These are phyloP conservation scores for Lichtheimia ramosa DNA, from an alignment of 371 early-diverging fungal genomes.

Conservation along the genomic window DNA sequence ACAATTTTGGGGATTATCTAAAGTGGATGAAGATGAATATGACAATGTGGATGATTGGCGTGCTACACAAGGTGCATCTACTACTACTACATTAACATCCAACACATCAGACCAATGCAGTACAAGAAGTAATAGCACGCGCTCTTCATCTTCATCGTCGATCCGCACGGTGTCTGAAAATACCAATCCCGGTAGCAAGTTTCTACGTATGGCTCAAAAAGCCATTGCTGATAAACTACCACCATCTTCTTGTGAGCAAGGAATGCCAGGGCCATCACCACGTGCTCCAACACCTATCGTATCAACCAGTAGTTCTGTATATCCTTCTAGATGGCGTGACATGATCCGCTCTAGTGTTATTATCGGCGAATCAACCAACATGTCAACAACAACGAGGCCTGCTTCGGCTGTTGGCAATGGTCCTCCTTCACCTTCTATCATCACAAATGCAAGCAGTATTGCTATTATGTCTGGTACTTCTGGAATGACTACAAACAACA, in stretches of 20 bases:
- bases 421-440: no score
- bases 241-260: not conserved
- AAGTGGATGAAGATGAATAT: conserved; percentile 5
- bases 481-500: no score
- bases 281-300: conserved; percentile 4
- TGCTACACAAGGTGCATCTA: conserved; percentile 6
- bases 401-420: conserved; percentile 1
- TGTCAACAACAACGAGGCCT: not conserved
- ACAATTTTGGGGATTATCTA: not conserved
- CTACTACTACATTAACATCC: not conserved
- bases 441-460: no score
- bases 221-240: not conserved
- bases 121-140: not conserved
- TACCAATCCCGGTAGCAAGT: not conserved
- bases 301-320: conserved; percentile 6
- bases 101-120: not conserved
- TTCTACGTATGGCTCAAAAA: not conserved
- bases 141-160: conserved; percentile 9
- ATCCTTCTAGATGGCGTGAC: not conserved
- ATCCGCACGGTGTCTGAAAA: conserved; percentile 6
- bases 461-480: no score
- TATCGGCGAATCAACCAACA: no score
- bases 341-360: no score
- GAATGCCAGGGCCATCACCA: conserved; percentile 1
- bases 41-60: not conserved